Evolutionary conservation across 345 rosid species (phyloP), one percentile per base, ranked within the genome.

Genomic region (Streptanthus diversifolius): DNA sequence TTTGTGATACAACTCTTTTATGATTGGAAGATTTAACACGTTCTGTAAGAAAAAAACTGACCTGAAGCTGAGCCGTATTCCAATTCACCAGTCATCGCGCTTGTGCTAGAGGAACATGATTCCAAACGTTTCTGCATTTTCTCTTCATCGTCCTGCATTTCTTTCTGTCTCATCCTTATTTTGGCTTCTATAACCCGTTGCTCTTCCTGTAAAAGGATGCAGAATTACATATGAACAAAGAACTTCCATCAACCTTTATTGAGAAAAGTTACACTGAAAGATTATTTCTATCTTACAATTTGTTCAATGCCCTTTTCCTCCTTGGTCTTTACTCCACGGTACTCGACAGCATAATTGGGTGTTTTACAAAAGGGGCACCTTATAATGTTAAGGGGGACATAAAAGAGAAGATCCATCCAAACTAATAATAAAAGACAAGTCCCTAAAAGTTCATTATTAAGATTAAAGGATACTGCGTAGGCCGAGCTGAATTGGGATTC

Each of bases 311-410:
- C 92, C 81, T 88, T 92, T 79, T 92, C 97, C 85, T 95, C 99
- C 82, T 92, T 92, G 36, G 96, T 54, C 84, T 90, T 95, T 63
- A 84, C 88, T 70, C 99, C 99, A 25, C 91, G 88, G 72, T 82
- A 95, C 84, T 90, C 99, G 45, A 95, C 99, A 30, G 96, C 99
- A 80, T 95, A 95, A 77, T 90, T 92, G 11, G 87, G 78, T 49
- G 97, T 92, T 88, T 95, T 95, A 82, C 98, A 95, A 78, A 92
- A 95, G 14, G 99, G 99, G 67, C 99, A 95, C 41, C 99, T 95
- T 29, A 79, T 52, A 71, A 33, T 48, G 83, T 92, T 81, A 95
- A 90, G 96, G 63, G 64, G 25, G 57, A 73, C 81, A 85, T 43
- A 19, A 45, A 27, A 33, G 19, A 35, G 8, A 47, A 53, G 35